Evolutionary conservation across 1,284 basidiomycete species (phyloP).

Genomic region (Xerocomus minutiporus): DNA sequence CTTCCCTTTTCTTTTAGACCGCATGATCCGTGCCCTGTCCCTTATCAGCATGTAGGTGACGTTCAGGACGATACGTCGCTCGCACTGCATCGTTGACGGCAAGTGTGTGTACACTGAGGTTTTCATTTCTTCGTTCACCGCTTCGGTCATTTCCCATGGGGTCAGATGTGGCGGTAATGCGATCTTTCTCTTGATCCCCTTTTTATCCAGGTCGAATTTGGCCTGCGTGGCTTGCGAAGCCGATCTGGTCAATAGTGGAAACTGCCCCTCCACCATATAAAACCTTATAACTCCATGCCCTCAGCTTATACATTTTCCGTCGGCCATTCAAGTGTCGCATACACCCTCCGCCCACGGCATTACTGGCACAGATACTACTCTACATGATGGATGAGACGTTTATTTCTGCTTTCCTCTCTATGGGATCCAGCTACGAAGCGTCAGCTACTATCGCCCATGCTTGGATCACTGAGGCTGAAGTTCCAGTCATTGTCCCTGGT

Average conservation of each 20-base stretch:
- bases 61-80: background rate
- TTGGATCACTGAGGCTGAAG: background rate
- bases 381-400: background rate
- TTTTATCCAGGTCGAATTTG: background rate
- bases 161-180: conserved; percentile 1
- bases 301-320: background rate
- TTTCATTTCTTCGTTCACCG: background rate
- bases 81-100: background rate
- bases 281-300: background rate
- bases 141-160: background rate
- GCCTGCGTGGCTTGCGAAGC: background rate
- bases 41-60: background rate
- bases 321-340: background rate
- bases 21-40: background rate
- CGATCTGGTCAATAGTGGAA: background rate
- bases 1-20: background rate
- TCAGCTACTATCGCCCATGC: background rate
- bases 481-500: background rate
- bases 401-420: background rate
- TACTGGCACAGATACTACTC: background rate
- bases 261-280: background rate
- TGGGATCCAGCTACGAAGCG: background rate
- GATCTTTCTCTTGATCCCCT: background rate
- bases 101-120: conserved; percentile 1
- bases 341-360: background rate